These are phyloP conservation scores for Syzygium grande DNA, from an alignment of 345 rosid species.

Conservation along the genomic window DNA sequence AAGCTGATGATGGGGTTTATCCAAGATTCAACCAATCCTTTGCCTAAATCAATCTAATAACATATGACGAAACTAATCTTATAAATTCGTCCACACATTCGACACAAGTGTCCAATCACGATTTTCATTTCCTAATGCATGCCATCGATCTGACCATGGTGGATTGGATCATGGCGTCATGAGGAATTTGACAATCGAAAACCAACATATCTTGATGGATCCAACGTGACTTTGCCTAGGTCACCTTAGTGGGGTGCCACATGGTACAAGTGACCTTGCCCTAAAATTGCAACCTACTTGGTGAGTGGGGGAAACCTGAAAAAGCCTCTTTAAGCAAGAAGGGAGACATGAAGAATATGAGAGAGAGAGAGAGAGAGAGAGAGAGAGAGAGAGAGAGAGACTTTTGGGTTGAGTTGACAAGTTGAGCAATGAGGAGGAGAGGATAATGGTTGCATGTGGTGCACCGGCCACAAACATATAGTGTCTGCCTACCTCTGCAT, in stretches of 20 bases:
- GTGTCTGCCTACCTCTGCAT: background rate
- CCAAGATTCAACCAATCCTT: background rate
- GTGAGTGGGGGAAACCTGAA: constrained; percentile 4
- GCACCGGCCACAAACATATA: background rate
- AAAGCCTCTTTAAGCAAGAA: background rate
- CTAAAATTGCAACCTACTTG: constrained; percentile 4
- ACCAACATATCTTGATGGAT: background rate
- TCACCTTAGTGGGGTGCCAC: constrained; percentile 30
- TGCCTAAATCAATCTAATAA: background rate
- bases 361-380: background rate
- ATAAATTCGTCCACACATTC: background rate
- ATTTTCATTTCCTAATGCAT: background rate
- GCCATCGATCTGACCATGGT: background rate
- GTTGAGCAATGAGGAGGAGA: background rate
- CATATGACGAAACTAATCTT: background rate
- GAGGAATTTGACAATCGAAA: background rate
- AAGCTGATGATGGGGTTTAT: background rate
- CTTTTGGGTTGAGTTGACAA: background rate
- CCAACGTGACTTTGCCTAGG: constrained; percentile 6
- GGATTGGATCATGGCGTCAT: background rate
- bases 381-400: background rate
- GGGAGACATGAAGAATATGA: background rate
- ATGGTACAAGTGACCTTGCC: constrained; percentile 7
- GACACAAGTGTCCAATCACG: background rate
- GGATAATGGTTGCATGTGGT: background rate